A percentile compares a stretch with the other conserved stretches of the same genome.
phyloP scores from a whole-genome alignment of 192 early-diverging fungal species.

The Linnemannia exigua region DNA sequence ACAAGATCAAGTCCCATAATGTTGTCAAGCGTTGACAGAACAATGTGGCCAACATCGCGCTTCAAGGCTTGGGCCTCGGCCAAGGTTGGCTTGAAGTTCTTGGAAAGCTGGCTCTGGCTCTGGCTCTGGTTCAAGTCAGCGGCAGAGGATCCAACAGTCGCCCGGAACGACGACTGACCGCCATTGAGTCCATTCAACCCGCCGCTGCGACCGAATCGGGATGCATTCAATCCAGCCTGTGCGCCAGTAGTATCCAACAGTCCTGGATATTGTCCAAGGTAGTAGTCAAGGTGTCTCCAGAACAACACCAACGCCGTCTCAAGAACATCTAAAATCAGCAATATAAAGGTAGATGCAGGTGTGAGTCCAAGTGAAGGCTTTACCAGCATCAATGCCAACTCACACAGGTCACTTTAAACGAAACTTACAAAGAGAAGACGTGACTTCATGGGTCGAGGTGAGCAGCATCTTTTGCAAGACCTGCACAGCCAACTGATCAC shows the following conservation, averaged over 20 bases:
- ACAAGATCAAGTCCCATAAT: slow-evolving; percentile 46
- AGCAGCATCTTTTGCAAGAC: slow-evolving; percentile 60
- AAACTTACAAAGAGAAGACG: slow-evolving; percentile 54
- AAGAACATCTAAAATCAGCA: slow-evolving; percentile 54
- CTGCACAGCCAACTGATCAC: slow-evolving; percentile 62
- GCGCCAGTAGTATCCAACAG: slow-evolving; percentile 24
- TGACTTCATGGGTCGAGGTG: slow-evolving; percentile 55
- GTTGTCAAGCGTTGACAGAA: slow-evolving; percentile 36
- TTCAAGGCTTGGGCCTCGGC: slow-evolving; percentile 50
- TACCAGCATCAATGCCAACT: slow-evolving; percentile 15
- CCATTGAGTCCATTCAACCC: slow-evolving; percentile 11
- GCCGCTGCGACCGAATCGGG: slow-evolving; percentile 40
- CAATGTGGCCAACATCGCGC: slow-evolving; percentile 46
- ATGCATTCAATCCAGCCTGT: slow-evolving; percentile 29
- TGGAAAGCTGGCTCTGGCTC: slow-evolving; percentile 43
- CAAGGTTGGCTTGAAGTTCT: slow-evolving; percentile 53
- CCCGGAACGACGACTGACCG: slow-evolving; percentile 1
- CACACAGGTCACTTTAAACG: neutral
- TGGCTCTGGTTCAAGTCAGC: neutral
- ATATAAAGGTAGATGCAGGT: slow-evolving; percentile 1
- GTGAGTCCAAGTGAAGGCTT: neutral
- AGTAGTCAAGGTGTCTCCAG: slow-evolving; percentile 82
- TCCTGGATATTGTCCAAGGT: slow-evolving; percentile 56
- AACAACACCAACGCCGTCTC: slow-evolving; percentile 75
- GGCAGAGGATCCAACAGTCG: slow-evolving; percentile 3